Conservation (phyloP, 352 stramenopile species). For the Pythium brachiatum region DNA sequence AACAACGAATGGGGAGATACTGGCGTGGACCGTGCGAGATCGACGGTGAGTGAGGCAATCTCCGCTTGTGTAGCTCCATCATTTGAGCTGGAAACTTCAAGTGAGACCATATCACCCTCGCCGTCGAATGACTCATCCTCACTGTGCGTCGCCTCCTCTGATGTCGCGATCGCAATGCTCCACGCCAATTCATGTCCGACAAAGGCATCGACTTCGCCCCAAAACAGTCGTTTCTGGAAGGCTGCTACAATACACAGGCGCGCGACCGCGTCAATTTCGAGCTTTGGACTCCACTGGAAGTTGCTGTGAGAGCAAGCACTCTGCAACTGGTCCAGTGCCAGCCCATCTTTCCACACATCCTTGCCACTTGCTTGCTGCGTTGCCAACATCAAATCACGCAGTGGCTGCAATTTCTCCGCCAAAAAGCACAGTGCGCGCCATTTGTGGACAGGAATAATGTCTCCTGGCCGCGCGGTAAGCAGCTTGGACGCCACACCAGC, state of each 20-base stretch:
- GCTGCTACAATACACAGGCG: slow-evolving; percentile 19
- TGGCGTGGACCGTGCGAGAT: not conserved
- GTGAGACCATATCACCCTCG: not conserved
- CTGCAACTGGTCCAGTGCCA: slow-evolving; percentile 17
- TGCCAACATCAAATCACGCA: slow-evolving; percentile 13
- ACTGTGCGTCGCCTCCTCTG: not conserved
- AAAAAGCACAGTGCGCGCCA: slow-evolving; percentile 30
- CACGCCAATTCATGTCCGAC: slow-evolving; percentile 15
- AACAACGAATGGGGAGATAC: slow-evolving; percentile 4
- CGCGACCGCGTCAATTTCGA: slow-evolving; percentile 5
- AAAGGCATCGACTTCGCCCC: slow-evolving; percentile 10
- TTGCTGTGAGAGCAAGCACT: not conserved
- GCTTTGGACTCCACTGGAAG: slow-evolving; percentile 4
- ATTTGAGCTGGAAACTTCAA: not conserved
- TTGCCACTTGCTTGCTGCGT: slow-evolving; percentile 3
- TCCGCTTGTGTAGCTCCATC: not conserved
- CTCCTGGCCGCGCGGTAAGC: slow-evolving; percentile 11
- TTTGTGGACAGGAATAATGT: slow-evolving; percentile 19
- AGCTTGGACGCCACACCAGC: slow-evolving; percentile 23
- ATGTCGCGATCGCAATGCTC: not conserved
- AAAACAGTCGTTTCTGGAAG: slow-evolving; percentile 3
- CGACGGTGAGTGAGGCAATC: not conserved
- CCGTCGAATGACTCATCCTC: not conserved
- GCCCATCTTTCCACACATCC: slow-evolving; percentile 13
- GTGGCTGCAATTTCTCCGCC: slow-evolving; percentile 12